These are phyloP conservation scores for Trichophyton simii DNA, from an alignment of 2,329 filamentous ascomycete species.

Conservation along the genomic window DNA sequence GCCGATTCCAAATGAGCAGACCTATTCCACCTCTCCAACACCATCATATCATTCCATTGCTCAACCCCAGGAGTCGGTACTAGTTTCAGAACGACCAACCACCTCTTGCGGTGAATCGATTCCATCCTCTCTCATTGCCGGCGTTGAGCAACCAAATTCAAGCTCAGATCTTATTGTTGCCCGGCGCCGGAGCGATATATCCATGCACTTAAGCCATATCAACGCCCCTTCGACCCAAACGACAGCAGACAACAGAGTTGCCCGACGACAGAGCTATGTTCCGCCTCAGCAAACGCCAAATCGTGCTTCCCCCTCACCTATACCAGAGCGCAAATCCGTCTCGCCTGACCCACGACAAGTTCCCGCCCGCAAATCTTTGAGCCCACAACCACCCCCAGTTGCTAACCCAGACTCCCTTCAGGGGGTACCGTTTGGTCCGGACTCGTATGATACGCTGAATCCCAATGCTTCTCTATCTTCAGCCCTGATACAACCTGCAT, in stretches of 20 bases:
- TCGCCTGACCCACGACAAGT: slow-evolving; percentile 29
- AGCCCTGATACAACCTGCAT: slow-evolving; percentile 22
- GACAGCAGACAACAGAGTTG: slow-evolving; percentile 19
- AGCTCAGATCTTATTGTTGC: slow-evolving; percentile 12
- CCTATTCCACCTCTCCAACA: slow-evolving; percentile 12
- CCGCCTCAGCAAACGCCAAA: slow-evolving; percentile 17
- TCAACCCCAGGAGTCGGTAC: slow-evolving; percentile 12
- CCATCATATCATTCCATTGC: slow-evolving; percentile 20
- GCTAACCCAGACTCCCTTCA: slow-evolving; percentile 28
- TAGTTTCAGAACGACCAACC: slow-evolving; percentile 18
- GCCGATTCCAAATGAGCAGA: slow-evolving; percentile 12
- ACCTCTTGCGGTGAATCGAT: slow-evolving; percentile 21
- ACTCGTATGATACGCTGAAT: slow-evolving; percentile 49
- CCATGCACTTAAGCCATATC: background rate
- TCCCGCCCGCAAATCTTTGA: slow-evolving; percentile 47
- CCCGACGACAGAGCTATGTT: slow-evolving; percentile 18
- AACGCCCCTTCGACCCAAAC: slow-evolving; percentile 17
- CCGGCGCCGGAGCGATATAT: background rate
- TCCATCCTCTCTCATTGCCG: slow-evolving; percentile 32
- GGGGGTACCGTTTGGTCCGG: slow-evolving; percentile 46
- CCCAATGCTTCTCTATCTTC: slow-evolving; percentile 31
- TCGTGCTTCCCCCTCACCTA: slow-evolving; percentile 20
- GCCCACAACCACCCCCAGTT: slow-evolving; percentile 37
- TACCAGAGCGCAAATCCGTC: slow-evolving; percentile 19
- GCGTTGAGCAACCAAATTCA: slow-evolving; percentile 25